Percentiles rank a stretch among this genome's conserved stretches.
These are phyloP conservation scores for Scutellaria baicalensis DNA, from an alignment of 257 asterid genomes.

Conservation along the genomic window DNA sequence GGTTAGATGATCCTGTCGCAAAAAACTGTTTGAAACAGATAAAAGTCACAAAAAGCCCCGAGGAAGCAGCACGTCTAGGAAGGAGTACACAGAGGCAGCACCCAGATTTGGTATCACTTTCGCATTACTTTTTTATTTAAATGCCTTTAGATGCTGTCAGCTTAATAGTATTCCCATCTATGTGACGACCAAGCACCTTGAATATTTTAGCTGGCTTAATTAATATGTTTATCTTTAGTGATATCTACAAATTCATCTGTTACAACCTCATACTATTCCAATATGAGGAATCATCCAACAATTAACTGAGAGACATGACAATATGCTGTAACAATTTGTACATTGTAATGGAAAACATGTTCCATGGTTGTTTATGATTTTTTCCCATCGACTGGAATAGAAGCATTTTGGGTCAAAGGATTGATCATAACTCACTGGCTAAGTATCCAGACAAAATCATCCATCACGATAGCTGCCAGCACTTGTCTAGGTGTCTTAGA, in stretches of 20 bases:
- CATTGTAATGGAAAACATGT: not conserved
- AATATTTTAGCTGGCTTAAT: not conserved
- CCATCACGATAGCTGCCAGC: not conserved
- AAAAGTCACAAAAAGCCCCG: constrained; percentile 77
- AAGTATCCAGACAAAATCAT: not conserved
- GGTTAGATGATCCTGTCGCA: constrained; percentile 57
- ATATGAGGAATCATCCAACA: not conserved
- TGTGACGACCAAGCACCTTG: not conserved
- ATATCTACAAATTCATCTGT: not conserved
- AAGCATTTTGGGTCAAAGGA: not conserved
- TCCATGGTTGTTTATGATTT: not conserved
- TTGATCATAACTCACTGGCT: constrained; percentile 2
- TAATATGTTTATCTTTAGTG: not conserved
- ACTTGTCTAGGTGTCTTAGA: not conserved
- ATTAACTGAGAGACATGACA: not conserved
- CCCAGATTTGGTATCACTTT: constrained; percentile 61
- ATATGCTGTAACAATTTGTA: not conserved
- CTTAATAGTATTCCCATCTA: not conserved
- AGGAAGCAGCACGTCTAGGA: constrained; percentile 97
- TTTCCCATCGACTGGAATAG: constrained; percentile 3
- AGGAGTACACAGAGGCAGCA: constrained; percentile 71
- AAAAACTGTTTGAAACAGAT: constrained; percentile 48
- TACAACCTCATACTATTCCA: not conserved
- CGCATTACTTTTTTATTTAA: not conserved
- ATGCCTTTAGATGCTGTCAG: not conserved